Evolutionary conservation across 257 asterid genomes (phyloP).

Genomic region (Coffea eugenioides): DNA sequence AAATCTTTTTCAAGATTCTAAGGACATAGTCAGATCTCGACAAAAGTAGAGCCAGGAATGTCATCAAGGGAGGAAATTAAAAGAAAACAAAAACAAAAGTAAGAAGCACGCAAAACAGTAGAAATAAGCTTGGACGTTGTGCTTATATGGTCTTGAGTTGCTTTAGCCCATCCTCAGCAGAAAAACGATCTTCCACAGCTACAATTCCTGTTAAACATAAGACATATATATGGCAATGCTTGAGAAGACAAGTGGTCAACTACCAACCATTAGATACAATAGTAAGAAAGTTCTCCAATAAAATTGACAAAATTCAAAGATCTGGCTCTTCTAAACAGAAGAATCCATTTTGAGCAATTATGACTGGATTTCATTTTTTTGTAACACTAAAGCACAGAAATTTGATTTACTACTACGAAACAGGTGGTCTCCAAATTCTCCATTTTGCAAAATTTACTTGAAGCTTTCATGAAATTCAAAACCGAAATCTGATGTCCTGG

Average conservation of each 20-base stretch:
- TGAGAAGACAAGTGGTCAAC: neutral
- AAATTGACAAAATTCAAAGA: neutral
- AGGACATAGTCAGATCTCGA: neutral
- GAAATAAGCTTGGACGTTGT: neutral
- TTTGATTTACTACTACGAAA: neutral
- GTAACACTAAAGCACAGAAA: neutral
- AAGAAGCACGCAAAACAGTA: neutral
- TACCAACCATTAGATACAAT: neutral
- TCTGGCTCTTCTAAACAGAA: neutral
- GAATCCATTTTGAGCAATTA: neutral
- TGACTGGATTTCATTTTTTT: neutral
- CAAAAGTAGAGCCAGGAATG: neutral
- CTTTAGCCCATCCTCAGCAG: neutral
- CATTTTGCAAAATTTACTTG: neutral
- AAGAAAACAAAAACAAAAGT: neutral
- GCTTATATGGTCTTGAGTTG: neutral
- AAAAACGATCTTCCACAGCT: constrained; percentile 14
- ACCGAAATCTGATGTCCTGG: neutral
- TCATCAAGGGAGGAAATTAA: too few species aligned
- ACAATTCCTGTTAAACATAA: constrained; percentile 26
- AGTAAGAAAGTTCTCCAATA: neutral
- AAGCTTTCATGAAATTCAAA: neutral
- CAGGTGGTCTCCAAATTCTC: neutral
- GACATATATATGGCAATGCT: neutral
- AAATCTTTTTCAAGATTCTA: neutral